phyloP scores from a whole-genome alignment of 2,329 filamentous ascomycete species.

The Aureobasidium namibiae region DNA sequence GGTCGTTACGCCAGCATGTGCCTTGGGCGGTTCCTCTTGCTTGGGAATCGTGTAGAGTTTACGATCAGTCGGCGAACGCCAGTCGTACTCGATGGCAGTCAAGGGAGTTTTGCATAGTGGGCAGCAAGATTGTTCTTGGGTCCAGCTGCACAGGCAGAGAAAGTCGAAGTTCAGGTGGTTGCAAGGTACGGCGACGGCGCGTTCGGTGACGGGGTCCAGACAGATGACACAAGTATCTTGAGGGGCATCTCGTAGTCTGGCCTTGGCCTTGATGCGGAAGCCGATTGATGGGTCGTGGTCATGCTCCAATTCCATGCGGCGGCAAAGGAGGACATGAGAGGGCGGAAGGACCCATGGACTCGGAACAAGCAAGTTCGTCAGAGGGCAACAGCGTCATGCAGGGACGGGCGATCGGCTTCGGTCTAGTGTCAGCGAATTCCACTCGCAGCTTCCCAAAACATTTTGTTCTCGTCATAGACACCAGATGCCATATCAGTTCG shows the following conservation, averaged over 20 bases:
- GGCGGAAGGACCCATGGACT: too few species aligned
- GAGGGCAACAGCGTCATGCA: slow-evolving; percentile 6
- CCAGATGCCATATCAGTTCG: not conserved
- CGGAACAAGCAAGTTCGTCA: not conserved
- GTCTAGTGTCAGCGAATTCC: not conserved
- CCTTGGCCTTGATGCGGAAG: slow-evolving; percentile 23
- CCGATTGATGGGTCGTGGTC: slow-evolving; percentile 16
- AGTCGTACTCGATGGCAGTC: slow-evolving; percentile 57
- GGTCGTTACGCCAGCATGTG: not conserved
- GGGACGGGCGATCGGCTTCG: not conserved
- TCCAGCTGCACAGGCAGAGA: slow-evolving; percentile 73
- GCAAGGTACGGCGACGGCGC: slow-evolving; percentile 67
- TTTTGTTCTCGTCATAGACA: slow-evolving; percentile 10
- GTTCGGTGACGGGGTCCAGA: slow-evolving; percentile 64
- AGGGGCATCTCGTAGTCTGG: slow-evolving; percentile 3
- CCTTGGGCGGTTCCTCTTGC: slow-evolving; percentile 12
- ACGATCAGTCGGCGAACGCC: slow-evolving; percentile 43
- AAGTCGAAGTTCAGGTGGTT: slow-evolving; percentile 78
- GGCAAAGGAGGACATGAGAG: not conserved
- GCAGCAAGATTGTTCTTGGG: slow-evolving; percentile 62
- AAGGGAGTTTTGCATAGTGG: slow-evolving; percentile 62
- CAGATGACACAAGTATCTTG: slow-evolving; percentile 73
- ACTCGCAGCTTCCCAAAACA: slow-evolving; percentile 9
- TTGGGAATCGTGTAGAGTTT: slow-evolving; percentile 50
- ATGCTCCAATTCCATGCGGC: slow-evolving; percentile 7